phyloP scores from a whole-genome alignment of 129 eudicot genomes.

The Arctium lappa region DNA sequence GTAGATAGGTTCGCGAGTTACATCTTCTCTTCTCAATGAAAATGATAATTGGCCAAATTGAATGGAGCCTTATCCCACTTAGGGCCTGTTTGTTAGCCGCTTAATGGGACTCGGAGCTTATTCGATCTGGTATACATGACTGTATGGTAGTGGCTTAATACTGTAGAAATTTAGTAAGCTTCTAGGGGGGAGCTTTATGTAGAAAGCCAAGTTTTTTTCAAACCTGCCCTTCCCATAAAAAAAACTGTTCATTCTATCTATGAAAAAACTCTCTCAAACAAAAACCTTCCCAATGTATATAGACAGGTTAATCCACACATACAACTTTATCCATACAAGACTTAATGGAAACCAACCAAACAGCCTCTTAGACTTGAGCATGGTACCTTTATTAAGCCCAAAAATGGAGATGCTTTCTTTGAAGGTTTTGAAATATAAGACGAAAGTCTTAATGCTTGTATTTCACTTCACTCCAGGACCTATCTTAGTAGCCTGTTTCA shows the following conservation, averaged over 20 bases:
- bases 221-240: too few relatives aligned
- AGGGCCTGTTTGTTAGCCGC: background rate
- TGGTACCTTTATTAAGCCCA: background rate
- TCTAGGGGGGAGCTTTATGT: too few relatives aligned
- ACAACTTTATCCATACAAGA: too few relatives aligned
- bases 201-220: too few relatives aligned
- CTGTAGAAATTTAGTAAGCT: too few relatives aligned
- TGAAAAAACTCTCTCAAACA: too few relatives aligned
- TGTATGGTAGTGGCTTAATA: too few relatives aligned
- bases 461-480: background rate
- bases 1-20: background rate
- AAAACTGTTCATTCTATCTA: too few relatives aligned
- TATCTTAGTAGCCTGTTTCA: background rate
- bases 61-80: background rate
- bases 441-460: background rate
- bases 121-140: too few relatives aligned
- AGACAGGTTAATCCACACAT: too few relatives aligned
- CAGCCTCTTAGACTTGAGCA: background rate
- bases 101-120: too few relatives aligned
- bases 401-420: background rate
- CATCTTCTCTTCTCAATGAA: constrained; percentile 1
- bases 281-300: too few relatives aligned
- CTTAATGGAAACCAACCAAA: background rate
- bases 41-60: background rate
- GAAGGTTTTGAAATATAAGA: background rate